Evolutionary conservation across 371 early-diverging fungal genomes (phyloP).

Genomic region (Saksenaea oblongispora): DNA sequence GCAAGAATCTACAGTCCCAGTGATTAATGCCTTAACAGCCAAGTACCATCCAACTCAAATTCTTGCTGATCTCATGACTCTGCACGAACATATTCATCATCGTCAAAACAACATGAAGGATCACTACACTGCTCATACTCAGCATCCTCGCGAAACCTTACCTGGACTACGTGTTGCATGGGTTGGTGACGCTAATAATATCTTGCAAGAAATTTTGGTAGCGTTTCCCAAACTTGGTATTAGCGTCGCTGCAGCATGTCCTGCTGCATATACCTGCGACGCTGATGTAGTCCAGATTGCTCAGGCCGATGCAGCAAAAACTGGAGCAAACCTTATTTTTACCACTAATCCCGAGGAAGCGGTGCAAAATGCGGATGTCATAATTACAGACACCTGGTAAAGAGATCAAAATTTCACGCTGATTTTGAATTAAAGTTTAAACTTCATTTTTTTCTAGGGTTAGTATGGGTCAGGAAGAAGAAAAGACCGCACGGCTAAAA

Average conservation of each 20-base stretch:
- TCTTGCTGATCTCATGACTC: constrained; percentile 89
- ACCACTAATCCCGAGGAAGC: constrained; percentile 70
- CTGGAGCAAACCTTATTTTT: constrained; percentile 43
- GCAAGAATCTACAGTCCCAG: constrained; percentile 82
- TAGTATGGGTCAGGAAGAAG: constrained; percentile 96
- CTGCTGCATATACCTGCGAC: constrained; percentile 66
- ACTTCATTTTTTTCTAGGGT: constrained; percentile 48
- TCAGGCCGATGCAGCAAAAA: constrained; percentile 24
- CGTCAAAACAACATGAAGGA: constrained; percentile 22
- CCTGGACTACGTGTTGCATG: constrained; percentile 81
- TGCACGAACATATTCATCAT: constrained; percentile 70
- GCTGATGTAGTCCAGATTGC: constrained; percentile 55
- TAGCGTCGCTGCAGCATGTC: constrained; percentile 74
- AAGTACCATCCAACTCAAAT: constrained; percentile 94
- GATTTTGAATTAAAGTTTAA: neutral
- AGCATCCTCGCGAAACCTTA: constrained; percentile 50
- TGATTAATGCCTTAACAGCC: constrained; percentile 91
- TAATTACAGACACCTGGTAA: constrained; percentile 90
- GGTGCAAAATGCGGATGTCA: constrained; percentile 68
- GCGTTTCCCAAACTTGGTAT: constrained; percentile 81
- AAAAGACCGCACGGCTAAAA: constrained; percentile 77
- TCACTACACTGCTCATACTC: constrained; percentile 40
- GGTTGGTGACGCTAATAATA: constrained; percentile 95
- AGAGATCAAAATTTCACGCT: neutral
- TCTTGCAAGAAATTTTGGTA: constrained; percentile 75